A percentile compares a stretch with the other conserved stretches of the same genome.
Conservation (phyloP, 2,329 filamentous ascomycete species). For the Sphaerulina populicola region DNA sequence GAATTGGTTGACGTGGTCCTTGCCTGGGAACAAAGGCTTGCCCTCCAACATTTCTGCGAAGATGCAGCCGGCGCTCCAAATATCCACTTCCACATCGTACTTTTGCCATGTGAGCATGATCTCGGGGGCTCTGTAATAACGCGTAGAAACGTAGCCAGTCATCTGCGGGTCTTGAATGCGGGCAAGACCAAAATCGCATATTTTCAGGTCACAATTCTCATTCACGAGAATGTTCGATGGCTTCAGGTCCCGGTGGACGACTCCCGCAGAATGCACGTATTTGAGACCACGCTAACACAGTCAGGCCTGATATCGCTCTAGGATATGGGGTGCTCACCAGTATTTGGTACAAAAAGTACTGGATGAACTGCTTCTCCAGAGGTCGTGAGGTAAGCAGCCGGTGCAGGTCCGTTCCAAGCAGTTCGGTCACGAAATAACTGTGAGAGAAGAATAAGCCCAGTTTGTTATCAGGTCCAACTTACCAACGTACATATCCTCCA, state of each 20-base stretch:
- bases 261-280: constrained; percentile 97
- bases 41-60: constrained; percentile 99
- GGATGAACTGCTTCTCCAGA: constrained; percentile 98
- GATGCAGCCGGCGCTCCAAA: constrained; percentile 98
- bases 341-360: constrained; percentile 99
- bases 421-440: constrained; percentile 96
- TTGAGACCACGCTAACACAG: constrained; percentile 74
- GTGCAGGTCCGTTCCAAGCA: constrained; percentile 93
- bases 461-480: constrained; percentile 24
- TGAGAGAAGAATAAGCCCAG: constrained; percentile 24
- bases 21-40: constrained; percentile 95
- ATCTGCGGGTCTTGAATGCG: constrained; percentile 98
- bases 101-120: constrained; percentile 99
- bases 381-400: constrained; percentile 88
- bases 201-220: constrained; percentile 98
- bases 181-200: constrained; percentile 95
- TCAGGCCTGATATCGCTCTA: constrained; percentile 8
- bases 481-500: constrained; percentile 80
- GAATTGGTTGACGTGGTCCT: constrained; percentile 99
- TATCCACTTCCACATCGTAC: constrained; percentile 97
- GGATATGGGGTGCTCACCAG: constrained; percentile 53
- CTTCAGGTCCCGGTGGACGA: constrained; percentile 95
- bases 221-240: constrained; percentile 99
- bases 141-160: constrained; percentile 97
- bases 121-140: constrained; percentile 97